A percentile compares a stretch with the other conserved stretches of the same genome.
These are phyloP conservation scores for Teratosphaeria viscida DNA, from an alignment of 2,329 filamentous ascomycete species.

Conservation along the genomic window DNA sequence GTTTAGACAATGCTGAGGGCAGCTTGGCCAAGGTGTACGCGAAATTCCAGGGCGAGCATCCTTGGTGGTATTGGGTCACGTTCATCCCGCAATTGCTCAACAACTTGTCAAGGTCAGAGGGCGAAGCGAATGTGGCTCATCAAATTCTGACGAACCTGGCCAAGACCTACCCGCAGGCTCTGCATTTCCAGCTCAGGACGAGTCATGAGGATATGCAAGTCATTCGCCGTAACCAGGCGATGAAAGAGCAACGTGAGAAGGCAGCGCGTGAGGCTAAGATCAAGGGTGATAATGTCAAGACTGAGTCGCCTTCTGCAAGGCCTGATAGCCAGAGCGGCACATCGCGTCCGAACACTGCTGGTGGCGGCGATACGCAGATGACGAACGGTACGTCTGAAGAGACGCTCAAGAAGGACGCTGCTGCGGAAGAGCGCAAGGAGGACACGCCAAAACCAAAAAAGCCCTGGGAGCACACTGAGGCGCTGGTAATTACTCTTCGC, in stretches of 20 bases:
- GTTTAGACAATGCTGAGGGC: slow-evolving; percentile 79
- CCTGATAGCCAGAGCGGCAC: slow-evolving; percentile 32
- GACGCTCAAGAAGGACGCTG: slow-evolving; percentile 28
- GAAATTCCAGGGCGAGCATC: slow-evolving; percentile 93
- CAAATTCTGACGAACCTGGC: slow-evolving; percentile 85
- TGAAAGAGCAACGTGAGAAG: slow-evolving; percentile 47
- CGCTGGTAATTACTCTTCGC: slow-evolving; percentile 90
- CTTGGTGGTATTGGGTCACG: slow-evolving; percentile 99
- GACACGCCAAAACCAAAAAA: slow-evolving; percentile 51
- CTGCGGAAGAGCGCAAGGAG: slow-evolving; percentile 26
- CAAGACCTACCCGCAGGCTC: slow-evolving; percentile 83
- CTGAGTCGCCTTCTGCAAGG: slow-evolving; percentile 23
- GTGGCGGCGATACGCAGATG: slow-evolving; percentile 31
- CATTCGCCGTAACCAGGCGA: slow-evolving; percentile 71
- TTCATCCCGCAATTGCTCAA: slow-evolving; percentile 95
- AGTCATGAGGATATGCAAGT: slow-evolving; percentile 86
- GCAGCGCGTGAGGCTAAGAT: slow-evolving; percentile 48
- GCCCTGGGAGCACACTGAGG: slow-evolving; percentile 93
- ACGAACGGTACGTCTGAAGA: slow-evolving; percentile 18
- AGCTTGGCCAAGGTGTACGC: slow-evolving; percentile 79
- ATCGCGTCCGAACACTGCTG: slow-evolving; percentile 26
- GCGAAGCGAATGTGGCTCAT: slow-evolving; percentile 74
- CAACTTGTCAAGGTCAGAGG: slow-evolving; percentile 67
- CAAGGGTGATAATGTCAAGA: slow-evolving; percentile 33
- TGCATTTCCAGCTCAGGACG: slow-evolving; percentile 92